phyloP scores from a whole-genome alignment of 1,284 basidiomycete genomes.

The Laetiporus sulphureus region DNA sequence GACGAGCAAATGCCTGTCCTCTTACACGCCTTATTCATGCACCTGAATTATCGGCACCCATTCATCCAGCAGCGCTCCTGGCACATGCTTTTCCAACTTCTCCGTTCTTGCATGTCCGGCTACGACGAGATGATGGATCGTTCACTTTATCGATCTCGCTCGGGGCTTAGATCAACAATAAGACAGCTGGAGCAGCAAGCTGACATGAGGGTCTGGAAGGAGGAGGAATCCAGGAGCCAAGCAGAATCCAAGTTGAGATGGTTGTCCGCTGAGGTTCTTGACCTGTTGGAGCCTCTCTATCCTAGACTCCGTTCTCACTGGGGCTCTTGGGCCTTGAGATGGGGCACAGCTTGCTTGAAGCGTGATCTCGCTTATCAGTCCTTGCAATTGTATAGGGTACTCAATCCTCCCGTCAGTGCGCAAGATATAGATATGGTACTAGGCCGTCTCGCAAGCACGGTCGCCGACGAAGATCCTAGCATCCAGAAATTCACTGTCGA shows the following conservation, averaged over 20 bases:
- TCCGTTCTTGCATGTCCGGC: constrained; percentile 73
- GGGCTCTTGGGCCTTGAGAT: constrained; percentile 76
- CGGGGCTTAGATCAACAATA: constrained; percentile 46
- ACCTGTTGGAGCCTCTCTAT: constrained; percentile 63
- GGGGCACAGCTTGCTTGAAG: constrained; percentile 87
- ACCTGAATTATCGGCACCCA: constrained; percentile 72
- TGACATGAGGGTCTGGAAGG: constrained; percentile 63
- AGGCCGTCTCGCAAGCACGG: constrained; percentile 80
- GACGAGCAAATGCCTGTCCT: constrained; percentile 66
- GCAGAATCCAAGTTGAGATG: constrained; percentile 63
- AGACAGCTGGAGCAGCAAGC: constrained; percentile 53
- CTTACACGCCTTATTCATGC: constrained; percentile 78
- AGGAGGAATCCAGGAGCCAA: constrained; percentile 52
- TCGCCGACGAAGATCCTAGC: constrained; percentile 70
- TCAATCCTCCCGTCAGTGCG: constrained; percentile 71
- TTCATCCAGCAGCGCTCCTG: constrained; percentile 70
- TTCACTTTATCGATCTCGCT: constrained; percentile 36
- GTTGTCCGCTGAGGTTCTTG: constrained; percentile 63
- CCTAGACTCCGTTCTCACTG: constrained; percentile 69
- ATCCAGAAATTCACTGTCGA: constrained; percentile 83
- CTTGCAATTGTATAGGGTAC: constrained; percentile 82
- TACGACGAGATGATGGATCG: constrained; percentile 62
- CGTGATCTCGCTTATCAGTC: constrained; percentile 85
- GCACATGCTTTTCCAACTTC: constrained; percentile 71
- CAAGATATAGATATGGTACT: constrained; percentile 77